Conservation (phyloP, 495 filamentous ascomycete species). For the Choiromyces venosus region DNA sequence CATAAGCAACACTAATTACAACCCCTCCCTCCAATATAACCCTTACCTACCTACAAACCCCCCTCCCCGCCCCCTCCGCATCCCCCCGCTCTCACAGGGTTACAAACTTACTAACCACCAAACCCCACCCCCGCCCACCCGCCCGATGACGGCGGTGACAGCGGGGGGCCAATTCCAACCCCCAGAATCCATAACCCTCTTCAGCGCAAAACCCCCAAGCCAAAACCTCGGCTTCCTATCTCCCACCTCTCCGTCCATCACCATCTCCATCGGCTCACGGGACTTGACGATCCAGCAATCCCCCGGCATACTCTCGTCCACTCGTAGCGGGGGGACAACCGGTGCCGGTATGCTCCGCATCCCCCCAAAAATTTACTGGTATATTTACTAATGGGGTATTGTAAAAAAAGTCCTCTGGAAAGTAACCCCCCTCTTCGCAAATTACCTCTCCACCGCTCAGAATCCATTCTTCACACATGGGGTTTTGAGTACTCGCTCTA, state of each 20-base stretch:
- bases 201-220: conserved; percentile 67
- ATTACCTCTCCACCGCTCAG: conserved; percentile 63
- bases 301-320: conserved; percentile 70
- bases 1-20: too few species aligned
- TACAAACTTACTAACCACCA: neutral
- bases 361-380: conserved; percentile 1
- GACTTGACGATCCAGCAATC: conserved; percentile 82
- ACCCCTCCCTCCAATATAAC: too few species aligned
- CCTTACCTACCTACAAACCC: too few species aligned
- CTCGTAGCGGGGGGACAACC: conserved; percentile 76
- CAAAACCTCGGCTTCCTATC: conserved; percentile 82
- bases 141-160: neutral
- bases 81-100: neutral
- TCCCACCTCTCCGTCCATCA: conserved; percentile 57
- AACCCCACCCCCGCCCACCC: neutral
- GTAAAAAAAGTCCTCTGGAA: conserved; percentile 69
- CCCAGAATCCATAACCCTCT: conserved; percentile 78
- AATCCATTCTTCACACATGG: conserved; percentile 60
- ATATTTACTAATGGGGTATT: conserved; percentile 1
- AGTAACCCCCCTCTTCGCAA: conserved; percentile 77
- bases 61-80: too few species aligned
- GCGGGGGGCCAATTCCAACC: neutral
- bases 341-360: conserved; percentile 62
- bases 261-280: conserved; percentile 61
- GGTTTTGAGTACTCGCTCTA: conserved; percentile 53